These are phyloP conservation scores for Fusarium succisae DNA, from an alignment of 2,329 filamentous ascomycete genomes.

Conservation along the genomic window DNA sequence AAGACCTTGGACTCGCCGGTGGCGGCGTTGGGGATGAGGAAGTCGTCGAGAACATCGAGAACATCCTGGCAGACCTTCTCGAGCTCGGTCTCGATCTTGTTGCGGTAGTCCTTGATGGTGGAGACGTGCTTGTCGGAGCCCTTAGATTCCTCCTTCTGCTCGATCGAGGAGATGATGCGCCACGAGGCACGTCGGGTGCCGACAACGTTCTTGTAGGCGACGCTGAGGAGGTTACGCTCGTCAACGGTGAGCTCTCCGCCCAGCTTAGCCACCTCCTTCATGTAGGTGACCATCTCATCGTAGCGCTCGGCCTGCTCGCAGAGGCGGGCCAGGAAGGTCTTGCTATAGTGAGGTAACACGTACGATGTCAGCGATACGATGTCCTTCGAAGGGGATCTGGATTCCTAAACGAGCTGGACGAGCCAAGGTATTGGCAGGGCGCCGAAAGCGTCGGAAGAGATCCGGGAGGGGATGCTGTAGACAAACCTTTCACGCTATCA, in stretches of 20 bases:
- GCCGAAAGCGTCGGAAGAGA: slow-evolving; percentile 21
- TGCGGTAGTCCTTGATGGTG: slow-evolving; percentile 95
- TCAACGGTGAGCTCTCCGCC: slow-evolving; percentile 87
- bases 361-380: slow-evolving; percentile 42
- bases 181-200: slow-evolving; percentile 97
- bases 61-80: slow-evolving; percentile 99
- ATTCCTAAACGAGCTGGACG: slow-evolving; percentile 24
- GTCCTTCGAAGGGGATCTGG: slow-evolving; percentile 33
- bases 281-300: slow-evolving; percentile 99
- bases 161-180: slow-evolving; percentile 99
- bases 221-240: slow-evolving; percentile 97
- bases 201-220: slow-evolving; percentile 99
- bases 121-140: slow-evolving; percentile 93
- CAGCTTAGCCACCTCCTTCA: slow-evolving; percentile 99
- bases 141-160: slow-evolving; percentile 99
- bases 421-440: slow-evolving; percentile 26
- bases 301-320: slow-evolving; percentile 99
- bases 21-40: slow-evolving; percentile 94
- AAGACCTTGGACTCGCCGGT: slow-evolving; percentile 99
- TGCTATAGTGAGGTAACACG: slow-evolving; percentile 66
- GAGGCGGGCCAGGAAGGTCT: slow-evolving; percentile 99
- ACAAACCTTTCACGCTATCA: slow-evolving; percentile 75
- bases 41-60: slow-evolving; percentile 91
- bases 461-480: slow-evolving; percentile 25
- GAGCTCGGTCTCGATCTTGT: slow-evolving; percentile 97